These are phyloP conservation scores for Aspergillus phoenicis DNA, from an alignment of 2,329 filamentous ascomycete species.

Conservation along the genomic window DNA sequence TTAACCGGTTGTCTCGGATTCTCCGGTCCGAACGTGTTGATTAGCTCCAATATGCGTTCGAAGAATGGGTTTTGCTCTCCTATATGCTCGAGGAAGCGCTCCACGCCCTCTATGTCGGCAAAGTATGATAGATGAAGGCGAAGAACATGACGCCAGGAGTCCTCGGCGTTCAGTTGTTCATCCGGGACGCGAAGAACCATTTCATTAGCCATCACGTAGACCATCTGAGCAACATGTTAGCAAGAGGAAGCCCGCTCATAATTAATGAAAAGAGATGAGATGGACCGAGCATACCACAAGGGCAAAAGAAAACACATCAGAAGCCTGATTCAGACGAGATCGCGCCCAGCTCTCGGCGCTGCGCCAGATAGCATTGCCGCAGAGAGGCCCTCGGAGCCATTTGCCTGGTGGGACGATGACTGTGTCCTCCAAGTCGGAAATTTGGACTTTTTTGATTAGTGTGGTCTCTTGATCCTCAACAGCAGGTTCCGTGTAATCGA, in stretches of 20 bases:
- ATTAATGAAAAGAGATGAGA: too few species aligned
- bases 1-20: slow-evolving; percentile 47
- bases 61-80: slow-evolving; percentile 43
- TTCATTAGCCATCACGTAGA: slow-evolving; percentile 33
- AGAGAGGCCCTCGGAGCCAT: slow-evolving; percentile 27
- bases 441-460: slow-evolving; percentile 25
- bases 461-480: slow-evolving; percentile 10
- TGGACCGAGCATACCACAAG: slow-evolving; percentile 26
- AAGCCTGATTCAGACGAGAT: slow-evolving; percentile 32
- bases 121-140: slow-evolving; percentile 51
- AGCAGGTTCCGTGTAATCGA: background rate
- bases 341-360: slow-evolving; percentile 41
- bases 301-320: slow-evolving; percentile 41
- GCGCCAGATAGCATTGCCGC: slow-evolving; percentile 39
- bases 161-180: slow-evolving; percentile 21
- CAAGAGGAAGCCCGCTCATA: background rate
- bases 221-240: slow-evolving; percentile 21
- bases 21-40: slow-evolving; percentile 41
- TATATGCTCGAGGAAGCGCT: slow-evolving; percentile 46
- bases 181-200: slow-evolving; percentile 33
- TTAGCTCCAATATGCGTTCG: slow-evolving; percentile 42
- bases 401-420: slow-evolving; percentile 29
- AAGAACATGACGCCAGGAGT: slow-evolving; percentile 30
- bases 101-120: slow-evolving; percentile 35
- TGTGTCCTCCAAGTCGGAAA: slow-evolving; percentile 36